Evolutionary conservation across 306 rosid species (phyloP).

Genomic region (Quercus engelmannii): DNA sequence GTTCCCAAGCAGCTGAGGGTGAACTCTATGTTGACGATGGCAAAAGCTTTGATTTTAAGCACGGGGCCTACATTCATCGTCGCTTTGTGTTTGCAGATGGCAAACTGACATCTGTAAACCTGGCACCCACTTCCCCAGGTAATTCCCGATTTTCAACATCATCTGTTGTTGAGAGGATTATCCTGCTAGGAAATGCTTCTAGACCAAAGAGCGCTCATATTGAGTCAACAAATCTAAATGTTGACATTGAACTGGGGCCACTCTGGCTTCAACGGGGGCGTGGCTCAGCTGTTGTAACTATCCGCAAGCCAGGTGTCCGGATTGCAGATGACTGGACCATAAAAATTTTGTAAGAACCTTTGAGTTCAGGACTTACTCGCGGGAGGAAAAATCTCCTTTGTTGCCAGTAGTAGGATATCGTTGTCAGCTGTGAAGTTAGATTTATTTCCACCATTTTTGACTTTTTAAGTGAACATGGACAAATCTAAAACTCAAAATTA

Average conservation of each 20-base stretch:
- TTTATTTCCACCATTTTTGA: neutral
- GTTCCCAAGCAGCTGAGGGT: conserved; percentile 89
- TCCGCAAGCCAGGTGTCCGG: conserved; percentile 73
- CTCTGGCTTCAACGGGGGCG: conserved; percentile 56
- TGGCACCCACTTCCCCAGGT: conserved; percentile 37
- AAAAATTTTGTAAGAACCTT: conserved; percentile 37
- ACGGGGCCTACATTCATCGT: conserved; percentile 85
- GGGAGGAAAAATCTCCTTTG: neutral
- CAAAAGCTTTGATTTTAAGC: conserved; percentile 62
- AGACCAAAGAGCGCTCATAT: conserved; percentile 56
- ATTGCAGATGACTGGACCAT: conserved; percentile 75
- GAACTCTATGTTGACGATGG: conserved; percentile 90
- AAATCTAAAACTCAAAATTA: neutral
- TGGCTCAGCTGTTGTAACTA: conserved; percentile 39
- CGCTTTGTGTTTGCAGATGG: conserved; percentile 69
- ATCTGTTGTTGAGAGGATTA: conserved; percentile 71
- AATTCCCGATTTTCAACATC: conserved; percentile 35
- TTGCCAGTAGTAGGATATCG: neutral
- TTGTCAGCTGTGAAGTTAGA: neutral
- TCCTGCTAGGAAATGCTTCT: conserved; percentile 63
- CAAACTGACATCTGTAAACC: conserved; percentile 59
- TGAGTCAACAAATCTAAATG: conserved; percentile 59
- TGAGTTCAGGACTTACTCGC: neutral
- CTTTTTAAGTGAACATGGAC: neutral
- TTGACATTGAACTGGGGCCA: conserved; percentile 59